A percentile compares a stretch with the other conserved stretches of the same genome.
phyloP scores from a whole-genome alignment of 2,329 filamentous ascomycete genomes.

The Neofusicoccum ribis region DNA sequence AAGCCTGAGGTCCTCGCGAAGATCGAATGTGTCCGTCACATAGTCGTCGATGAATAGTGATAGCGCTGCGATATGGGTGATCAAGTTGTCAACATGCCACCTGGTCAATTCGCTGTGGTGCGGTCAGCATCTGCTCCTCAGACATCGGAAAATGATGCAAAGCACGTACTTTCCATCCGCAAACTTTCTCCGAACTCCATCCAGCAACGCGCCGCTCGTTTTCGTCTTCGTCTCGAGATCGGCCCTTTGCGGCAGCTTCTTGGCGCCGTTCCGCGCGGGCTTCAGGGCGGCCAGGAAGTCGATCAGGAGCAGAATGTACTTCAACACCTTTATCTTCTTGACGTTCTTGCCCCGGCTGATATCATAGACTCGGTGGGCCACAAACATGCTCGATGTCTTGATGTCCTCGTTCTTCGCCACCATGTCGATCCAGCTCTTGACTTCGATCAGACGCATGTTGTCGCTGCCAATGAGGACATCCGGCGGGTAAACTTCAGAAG shows the following conservation, averaged over 20 bases:
- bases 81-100: constrained; percentile 69
- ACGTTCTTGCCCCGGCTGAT: constrained; percentile 55
- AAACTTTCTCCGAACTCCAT: constrained; percentile 69
- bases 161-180: constrained; percentile 52
- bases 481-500: constrained; percentile 72
- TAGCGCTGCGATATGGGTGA: constrained; percentile 71
- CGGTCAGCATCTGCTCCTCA: constrained; percentile 21
- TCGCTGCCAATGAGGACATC: constrained; percentile 66
- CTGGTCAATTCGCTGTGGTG: constrained; percentile 60
- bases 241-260: constrained; percentile 60
- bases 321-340: constrained; percentile 48
- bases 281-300: constrained; percentile 47
- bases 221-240: constrained; percentile 60
- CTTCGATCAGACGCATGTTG: constrained; percentile 65
- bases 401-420: constrained; percentile 61
- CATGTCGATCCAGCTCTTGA: constrained; percentile 73
- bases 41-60: constrained; percentile 72
- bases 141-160: constrained; percentile 26
- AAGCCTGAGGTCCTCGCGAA: constrained; percentile 71
- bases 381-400: constrained; percentile 61
- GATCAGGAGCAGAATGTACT: constrained; percentile 51
- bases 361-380: constrained; percentile 63
- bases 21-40: constrained; percentile 67
- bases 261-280: constrained; percentile 38
- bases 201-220: constrained; percentile 63